Base-by-base conservation (phyloP, 2,329 filamentous ascomycete genomes). In the Talaromyces sp. region DNA sequence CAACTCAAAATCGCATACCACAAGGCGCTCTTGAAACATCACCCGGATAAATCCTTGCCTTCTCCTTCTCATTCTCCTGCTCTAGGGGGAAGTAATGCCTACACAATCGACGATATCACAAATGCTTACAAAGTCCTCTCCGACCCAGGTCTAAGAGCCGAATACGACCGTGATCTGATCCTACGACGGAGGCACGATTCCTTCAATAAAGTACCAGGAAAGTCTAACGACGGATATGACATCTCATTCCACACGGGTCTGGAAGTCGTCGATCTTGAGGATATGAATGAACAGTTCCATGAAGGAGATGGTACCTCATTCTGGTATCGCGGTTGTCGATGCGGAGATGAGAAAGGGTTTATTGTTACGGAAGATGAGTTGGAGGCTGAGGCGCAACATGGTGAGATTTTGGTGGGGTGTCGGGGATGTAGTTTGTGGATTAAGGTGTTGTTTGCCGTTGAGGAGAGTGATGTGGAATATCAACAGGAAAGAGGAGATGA, bases 391-490 rank as follows among this genome's bases (percentile, higher is more conserved):
- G 74, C 72, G 36, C 73, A 75, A 52, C 75, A 78, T 62, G 81
- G 78, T 22, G 84, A 86, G 71, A 74, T 86, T 60, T 72, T 84
- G 46, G 77, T 84, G 17, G 83, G 82, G 2, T 87, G 84, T 73
- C 75, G 76, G 58, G 84, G 84, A 36, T 87, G 84, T 70, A 86
- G 84, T 76, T 74, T 87, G 59, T 86, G 81, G 80, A 75, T 86
- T 60, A 81, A 81, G 67, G 78, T 87, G 45, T 70, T 81, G 62
- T 87, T 86, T 75, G 81, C 77, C 21, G 77, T 81, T 48, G 67
- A 67, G 58, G 77, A 75, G 25, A 7, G 25, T 8, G 68, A 66
- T 48, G 65, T 64, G 48, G 63, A 63, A 25, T 56, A 36, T 61
- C 33, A 19, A 2, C 15, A 19, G 28, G 25, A 54, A 15, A 52